Percentiles rank a stretch among this genome's conserved stretches.
Evolutionary conservation across 805 yeast genomes (phyloP).

Genomic region (Barnettozyma populi): DNA sequence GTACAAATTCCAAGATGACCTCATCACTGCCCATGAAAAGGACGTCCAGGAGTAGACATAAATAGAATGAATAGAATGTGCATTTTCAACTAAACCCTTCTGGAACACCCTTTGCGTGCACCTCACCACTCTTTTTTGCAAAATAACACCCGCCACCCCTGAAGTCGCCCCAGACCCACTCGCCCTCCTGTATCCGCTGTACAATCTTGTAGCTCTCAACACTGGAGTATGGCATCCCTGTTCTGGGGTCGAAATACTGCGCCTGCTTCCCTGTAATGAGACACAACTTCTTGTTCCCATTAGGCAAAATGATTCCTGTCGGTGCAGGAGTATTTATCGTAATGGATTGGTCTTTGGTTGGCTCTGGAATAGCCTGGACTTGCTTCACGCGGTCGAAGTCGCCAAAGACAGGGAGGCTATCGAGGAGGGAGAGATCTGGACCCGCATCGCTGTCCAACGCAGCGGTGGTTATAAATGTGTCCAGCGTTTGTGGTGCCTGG

Average conservation of each 20-base stretch:
- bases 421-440: conserved; percentile 33
- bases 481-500: conserved; percentile 24
- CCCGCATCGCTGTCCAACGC: conserved; percentile 33
- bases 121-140: conserved; percentile 31
- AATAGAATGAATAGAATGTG: neutral
- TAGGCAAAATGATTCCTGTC: conserved; percentile 65
- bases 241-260: conserved; percentile 79
- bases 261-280: conserved; percentile 75
- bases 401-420: conserved; percentile 52
- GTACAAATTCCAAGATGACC: conserved; percentile 54
- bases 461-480: conserved; percentile 13
- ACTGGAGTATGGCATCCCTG: conserved; percentile 81
- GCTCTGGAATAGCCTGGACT: conserved; percentile 39
- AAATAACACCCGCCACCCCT: conserved; percentile 45
- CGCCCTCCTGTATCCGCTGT: conserved; percentile 51
- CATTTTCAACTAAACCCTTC: conserved; percentile 54
- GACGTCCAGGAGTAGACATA: conserved; percentile 47
- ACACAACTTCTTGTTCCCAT: conserved; percentile 63
- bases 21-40: conserved; percentile 55
- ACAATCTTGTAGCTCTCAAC: conserved; percentile 75
- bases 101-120: conserved; percentile 84
- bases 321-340: conserved; percentile 67
- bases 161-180: conserved; percentile 46
- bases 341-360: conserved; percentile 42
- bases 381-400: conserved; percentile 39